These are phyloP conservation scores for Lentinula boryana DNA, from an alignment of 768 basidiomycete species.

Conservation along the genomic window DNA sequence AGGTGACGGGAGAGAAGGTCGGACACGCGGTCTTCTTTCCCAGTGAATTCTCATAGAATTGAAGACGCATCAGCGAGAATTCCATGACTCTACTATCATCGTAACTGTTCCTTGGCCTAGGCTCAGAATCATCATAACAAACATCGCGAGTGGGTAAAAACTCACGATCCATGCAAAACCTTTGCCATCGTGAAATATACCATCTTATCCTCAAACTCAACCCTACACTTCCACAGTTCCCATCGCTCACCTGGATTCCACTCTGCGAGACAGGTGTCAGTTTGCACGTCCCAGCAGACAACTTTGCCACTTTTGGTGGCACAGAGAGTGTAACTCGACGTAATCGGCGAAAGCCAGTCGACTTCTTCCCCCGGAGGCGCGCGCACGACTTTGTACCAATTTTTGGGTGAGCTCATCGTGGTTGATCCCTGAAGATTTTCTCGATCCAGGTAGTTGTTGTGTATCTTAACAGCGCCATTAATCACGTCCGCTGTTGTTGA, in stretches of 20 bases:
- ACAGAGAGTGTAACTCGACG: slow-evolving; percentile 70
- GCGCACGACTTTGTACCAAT: slow-evolving; percentile 66
- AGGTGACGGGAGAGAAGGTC: slow-evolving; percentile 51
- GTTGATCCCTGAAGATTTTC: background rate
- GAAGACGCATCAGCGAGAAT: slow-evolving; percentile 64
- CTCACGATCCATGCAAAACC: slow-evolving; percentile 27
- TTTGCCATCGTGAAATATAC: slow-evolving; percentile 77
- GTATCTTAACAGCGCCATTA: background rate
- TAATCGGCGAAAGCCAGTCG: slow-evolving; percentile 75
- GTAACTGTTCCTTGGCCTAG: slow-evolving; percentile 28
- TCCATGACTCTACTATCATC: slow-evolving; percentile 64
- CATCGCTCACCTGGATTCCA: slow-evolving; percentile 61
- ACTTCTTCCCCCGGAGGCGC: slow-evolving; percentile 56
- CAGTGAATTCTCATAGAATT: slow-evolving; percentile 47
- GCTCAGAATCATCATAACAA: slow-evolving; percentile 1
- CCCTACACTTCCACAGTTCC: slow-evolving; percentile 76
- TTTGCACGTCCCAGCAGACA: slow-evolving; percentile 70
- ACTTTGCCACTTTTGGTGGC: slow-evolving; percentile 73
- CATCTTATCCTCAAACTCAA: slow-evolving; percentile 65
- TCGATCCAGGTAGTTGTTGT: background rate
- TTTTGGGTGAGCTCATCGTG: slow-evolving; percentile 8
- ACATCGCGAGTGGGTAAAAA: background rate
- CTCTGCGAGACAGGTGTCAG: slow-evolving; percentile 55
- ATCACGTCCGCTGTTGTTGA: background rate
- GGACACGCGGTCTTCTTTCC: slow-evolving; percentile 29